A percentile compares a stretch with the other conserved stretches of the same genome.
Evolutionary conservation across 106 monocot species (phyloP).

Genomic region (Agapanthus africanus): DNA sequence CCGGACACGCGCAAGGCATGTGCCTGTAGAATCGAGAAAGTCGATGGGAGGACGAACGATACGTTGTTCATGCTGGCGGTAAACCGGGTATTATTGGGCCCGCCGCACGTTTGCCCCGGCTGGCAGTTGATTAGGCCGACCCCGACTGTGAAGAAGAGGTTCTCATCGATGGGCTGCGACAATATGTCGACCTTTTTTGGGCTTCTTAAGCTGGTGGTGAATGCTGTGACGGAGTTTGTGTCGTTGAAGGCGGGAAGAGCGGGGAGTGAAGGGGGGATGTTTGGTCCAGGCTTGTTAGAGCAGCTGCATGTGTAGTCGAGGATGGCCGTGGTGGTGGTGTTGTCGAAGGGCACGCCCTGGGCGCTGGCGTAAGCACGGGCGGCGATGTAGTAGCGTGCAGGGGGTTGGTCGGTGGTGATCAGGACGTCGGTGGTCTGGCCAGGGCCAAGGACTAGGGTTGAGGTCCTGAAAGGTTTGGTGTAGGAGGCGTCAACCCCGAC

Average conservation of each 20-base stretch:
- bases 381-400: slow-evolving; percentile 48
- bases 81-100: slow-evolving; percentile 38
- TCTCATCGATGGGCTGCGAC: slow-evolving; percentile 24
- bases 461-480: slow-evolving; percentile 52
- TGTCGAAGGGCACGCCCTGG: slow-evolving; percentile 42
- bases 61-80: slow-evolving; percentile 50
- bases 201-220: slow-evolving; percentile 28
- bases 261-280: slow-evolving; percentile 19
- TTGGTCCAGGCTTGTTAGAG: slow-evolving; percentile 9
- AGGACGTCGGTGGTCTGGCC: slow-evolving; percentile 68
- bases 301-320: slow-evolving; percentile 47
- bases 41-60: slow-evolving; percentile 36
- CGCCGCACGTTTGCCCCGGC: slow-evolving; percentile 20
- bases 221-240: slow-evolving; percentile 30
- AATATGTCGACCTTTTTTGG: slow-evolving; percentile 22
- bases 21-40: slow-evolving; percentile 41
- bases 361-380: slow-evolving; percentile 41
- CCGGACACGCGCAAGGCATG: slow-evolving; percentile 27
- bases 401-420: slow-evolving; percentile 32
- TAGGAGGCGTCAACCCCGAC: slow-evolving; percentile 44
- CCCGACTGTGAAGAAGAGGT: slow-evolving; percentile 50
- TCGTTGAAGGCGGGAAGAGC: slow-evolving; percentile 54
- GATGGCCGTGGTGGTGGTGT: slow-evolving; percentile 77
- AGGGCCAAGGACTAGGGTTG: slow-evolving; percentile 35
- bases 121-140: slow-evolving; percentile 40